Base-by-base conservation (phyloP, 148 eudicot genomes). In the Persicaria maculosa region DNA sequence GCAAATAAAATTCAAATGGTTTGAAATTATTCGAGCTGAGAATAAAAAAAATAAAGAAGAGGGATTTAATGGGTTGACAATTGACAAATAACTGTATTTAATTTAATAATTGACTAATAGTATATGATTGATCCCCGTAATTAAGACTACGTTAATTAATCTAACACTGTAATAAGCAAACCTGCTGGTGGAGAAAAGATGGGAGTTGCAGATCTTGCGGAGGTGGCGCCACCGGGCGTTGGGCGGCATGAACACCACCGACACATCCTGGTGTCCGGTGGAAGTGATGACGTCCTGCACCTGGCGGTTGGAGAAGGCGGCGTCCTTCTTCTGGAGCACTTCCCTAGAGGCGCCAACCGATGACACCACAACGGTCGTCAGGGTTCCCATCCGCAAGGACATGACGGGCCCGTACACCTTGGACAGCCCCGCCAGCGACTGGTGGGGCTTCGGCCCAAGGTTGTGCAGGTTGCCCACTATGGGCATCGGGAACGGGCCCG, bases 251-350 rank as follows among this genome's bases (percentile, higher is more conserved):
- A 80, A 86, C 4, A 72, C 80, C 11, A 86, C 73, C 31, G 89
- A 88, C 44, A 73, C 69, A 40, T 78, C n/a, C 46, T 74, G 74
- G 17, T 86, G 88, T 71, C 79, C 70, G 47, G 52, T 81, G 6
- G 85, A 82, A 4, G 61, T 71, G 72, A 85, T 8, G 15, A 84
- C 86, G 58, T 83, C 82, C 5, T 77, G 78, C 6, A 79, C 62
- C 9, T 47, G 62, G 19, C 88, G 76, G 44, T 54, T 79, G 25
- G 87, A 85, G 74, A 89, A 82, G 15, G 74, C 80, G 7, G 81
- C 17, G 52, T 89, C 90, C 50, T 89, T 82, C 74, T 80, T 85
- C 62, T 85, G 87, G 47, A 89, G 83, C 22, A 87, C 88, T 75
- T 89, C 82, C 68, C 82, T 82, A 4, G 90, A 90, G 50, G 82